Evolutionary conservation across 2,329 filamentous ascomycete genomes (phyloP).

Genomic region (Aspergillus costaricaensis): DNA sequence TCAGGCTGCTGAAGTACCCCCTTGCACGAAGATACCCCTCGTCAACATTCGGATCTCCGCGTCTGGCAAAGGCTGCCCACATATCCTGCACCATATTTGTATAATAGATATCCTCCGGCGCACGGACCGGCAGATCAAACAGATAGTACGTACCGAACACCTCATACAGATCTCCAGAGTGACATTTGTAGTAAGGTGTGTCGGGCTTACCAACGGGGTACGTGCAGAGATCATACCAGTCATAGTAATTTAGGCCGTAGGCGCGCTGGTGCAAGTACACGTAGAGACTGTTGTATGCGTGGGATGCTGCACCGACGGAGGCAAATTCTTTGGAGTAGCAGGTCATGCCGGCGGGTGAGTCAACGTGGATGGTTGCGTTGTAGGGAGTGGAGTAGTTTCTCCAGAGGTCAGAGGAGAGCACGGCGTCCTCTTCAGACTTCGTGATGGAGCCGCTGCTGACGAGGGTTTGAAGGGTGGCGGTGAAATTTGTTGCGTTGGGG

Average conservation of each 20-base stretch:
- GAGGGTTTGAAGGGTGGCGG: slow-evolving; percentile 49
- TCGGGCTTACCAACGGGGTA: slow-evolving; percentile 50
- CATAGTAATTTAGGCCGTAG: slow-evolving; percentile 54
- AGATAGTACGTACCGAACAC: slow-evolving; percentile 51
- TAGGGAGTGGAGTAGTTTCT: slow-evolving; percentile 35
- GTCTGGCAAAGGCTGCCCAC: slow-evolving; percentile 56
- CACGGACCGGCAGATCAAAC: slow-evolving; percentile 47
- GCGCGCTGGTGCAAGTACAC: slow-evolving; percentile 62
- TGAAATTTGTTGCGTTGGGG: slow-evolving; percentile 43
- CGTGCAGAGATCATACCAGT: slow-evolving; percentile 53
- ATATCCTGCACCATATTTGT: slow-evolving; percentile 51
- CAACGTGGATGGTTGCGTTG: slow-evolving; percentile 54
- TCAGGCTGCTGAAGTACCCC: slow-evolving; percentile 42
- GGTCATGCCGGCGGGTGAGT: not conserved
- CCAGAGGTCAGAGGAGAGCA: slow-evolving; percentile 53
- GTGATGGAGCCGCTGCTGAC: slow-evolving; percentile 39
- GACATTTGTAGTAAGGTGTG: slow-evolving; percentile 54
- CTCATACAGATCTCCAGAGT: slow-evolving; percentile 57
- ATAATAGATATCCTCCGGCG: slow-evolving; percentile 52
- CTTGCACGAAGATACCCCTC: slow-evolving; percentile 48
- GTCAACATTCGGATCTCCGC: slow-evolving; percentile 54
- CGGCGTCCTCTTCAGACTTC: slow-evolving; percentile 42
- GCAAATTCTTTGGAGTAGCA: slow-evolving; percentile 56
- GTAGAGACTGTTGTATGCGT: slow-evolving; percentile 46
- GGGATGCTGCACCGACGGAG: slow-evolving; percentile 49